Conservation (phyloP, 2,329 filamentous ascomycete genomes). For the Hortaea sp. region DNA sequence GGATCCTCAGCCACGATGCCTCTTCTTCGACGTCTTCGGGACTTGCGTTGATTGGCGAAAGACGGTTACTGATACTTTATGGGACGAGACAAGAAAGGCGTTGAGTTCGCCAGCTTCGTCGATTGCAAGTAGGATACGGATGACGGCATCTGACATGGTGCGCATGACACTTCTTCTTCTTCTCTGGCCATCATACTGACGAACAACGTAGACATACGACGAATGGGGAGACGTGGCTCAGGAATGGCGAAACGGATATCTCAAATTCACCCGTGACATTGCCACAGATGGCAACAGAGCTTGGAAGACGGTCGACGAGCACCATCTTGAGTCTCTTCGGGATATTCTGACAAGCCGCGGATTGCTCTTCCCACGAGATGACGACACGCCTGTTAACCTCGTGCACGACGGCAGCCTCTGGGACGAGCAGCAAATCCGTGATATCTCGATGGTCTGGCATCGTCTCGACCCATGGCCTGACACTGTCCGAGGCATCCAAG, state of each 20-base stretch:
- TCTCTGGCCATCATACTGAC: neutral
- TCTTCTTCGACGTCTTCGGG: slow-evolving; percentile 70
- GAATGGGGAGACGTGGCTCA: slow-evolving; percentile 42
- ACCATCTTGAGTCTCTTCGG: slow-evolving; percentile 54
- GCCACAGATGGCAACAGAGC: slow-evolving; percentile 36
- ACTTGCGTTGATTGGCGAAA: slow-evolving; percentile 72
- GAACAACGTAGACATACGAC: slow-evolving; percentile 28
- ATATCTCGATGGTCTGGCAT: slow-evolving; percentile 59
- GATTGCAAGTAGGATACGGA: slow-evolving; percentile 38
- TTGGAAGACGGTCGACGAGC: slow-evolving; percentile 63
- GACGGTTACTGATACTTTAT: slow-evolving; percentile 52
- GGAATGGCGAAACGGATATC: slow-evolving; percentile 53
- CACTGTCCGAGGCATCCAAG: slow-evolving; percentile 44
- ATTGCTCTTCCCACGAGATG: slow-evolving; percentile 8
- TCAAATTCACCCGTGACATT: slow-evolving; percentile 45
- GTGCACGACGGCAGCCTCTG: slow-evolving; percentile 41
- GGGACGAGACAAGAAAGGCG: slow-evolving; percentile 36
- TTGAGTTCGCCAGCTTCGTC: slow-evolving; percentile 38
- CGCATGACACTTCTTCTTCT: neutral
- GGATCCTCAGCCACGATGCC: slow-evolving; percentile 31
- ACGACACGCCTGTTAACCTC: slow-evolving; percentile 5
- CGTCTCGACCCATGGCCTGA: slow-evolving; percentile 61
- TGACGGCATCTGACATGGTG: slow-evolving; percentile 29
- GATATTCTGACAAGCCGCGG: slow-evolving; percentile 45
- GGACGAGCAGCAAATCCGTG: slow-evolving; percentile 28